Evolutionary conservation across 495 filamentous ascomycete species (phyloP), one percentile per base, ranked within the genome.

Genomic region (Talaromyces wortmannii): DNA sequence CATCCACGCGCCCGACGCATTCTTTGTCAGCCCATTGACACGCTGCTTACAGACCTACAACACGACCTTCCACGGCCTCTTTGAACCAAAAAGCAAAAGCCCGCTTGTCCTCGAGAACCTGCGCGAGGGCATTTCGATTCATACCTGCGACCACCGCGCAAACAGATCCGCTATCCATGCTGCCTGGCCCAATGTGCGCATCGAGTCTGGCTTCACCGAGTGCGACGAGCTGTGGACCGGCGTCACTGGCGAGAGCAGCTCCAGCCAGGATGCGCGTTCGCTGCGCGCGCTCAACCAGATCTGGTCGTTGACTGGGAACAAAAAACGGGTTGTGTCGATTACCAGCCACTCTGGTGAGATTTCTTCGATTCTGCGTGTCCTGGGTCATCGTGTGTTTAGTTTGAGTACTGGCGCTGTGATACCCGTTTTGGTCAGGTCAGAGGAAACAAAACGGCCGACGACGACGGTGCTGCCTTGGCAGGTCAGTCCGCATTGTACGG

Each of bases 81-180:
- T 65, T 7, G 65, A 87, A 0, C 84, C 85, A 0, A 47, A 56
- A 11, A 57, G 59, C 15, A 61, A 87, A 67, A 69, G 67, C 0
- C 87, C 88, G 0, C 70, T 74, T 2, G 72, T 94, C 61, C 88
- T 86, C 62, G 88, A 92, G 62, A 66, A 81, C 17, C 70, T 92
- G 55, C 80, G 90, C 45, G 90, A 95, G 60, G 73, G 77, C 1
- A 81, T 91, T 53, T 82, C 82, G 45, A 74, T 84, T 46, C 90
- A 94, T 63, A 92, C 90, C 7, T 95, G 90, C 66, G 89, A 95
- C 64, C 80, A 84, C 12, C 78, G 90, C 2, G 75, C 77, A 50
- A 75, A 58, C 29, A 79, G 78, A 50, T 69, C 71, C 4, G 79
- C 75, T 54, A 90, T 95, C 59, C 61, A 68, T 5, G 45, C 62